Conservation (phyloP, 2,329 filamentous ascomycete genomes). For the Juglanconis juglandina region DNA sequence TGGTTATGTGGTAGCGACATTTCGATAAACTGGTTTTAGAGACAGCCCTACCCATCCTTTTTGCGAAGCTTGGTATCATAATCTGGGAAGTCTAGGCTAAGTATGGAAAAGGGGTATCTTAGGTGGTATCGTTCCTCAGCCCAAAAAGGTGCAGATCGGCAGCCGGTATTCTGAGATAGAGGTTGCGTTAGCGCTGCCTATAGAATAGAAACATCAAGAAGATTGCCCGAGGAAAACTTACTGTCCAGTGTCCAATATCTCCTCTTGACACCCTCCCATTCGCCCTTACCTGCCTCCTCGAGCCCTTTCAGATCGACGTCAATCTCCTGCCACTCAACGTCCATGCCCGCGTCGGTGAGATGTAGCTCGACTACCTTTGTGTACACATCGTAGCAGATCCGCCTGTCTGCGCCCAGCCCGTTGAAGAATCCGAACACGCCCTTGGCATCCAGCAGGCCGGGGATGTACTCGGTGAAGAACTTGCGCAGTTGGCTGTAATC, state of each 20-base stretch:
- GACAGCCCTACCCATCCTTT: background rate
- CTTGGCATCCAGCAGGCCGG: slow-evolving; percentile 67
- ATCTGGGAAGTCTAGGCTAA: background rate
- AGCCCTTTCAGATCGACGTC: slow-evolving; percentile 66
- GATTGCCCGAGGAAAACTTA: slow-evolving; percentile 33
- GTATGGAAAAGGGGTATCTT: background rate
- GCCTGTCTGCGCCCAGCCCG: slow-evolving; percentile 85
- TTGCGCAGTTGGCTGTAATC: slow-evolving; percentile 79
- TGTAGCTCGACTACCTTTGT: slow-evolving; percentile 89
- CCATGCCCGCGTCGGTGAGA: slow-evolving; percentile 80
- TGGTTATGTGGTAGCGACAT: background rate
- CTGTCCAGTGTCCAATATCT: slow-evolving; percentile 85
- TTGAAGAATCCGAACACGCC: slow-evolving; percentile 87
- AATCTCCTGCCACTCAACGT: slow-evolving; percentile 81
- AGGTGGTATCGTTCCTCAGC: slow-evolving; percentile 35
- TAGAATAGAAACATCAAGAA: slow-evolving; percentile 11
- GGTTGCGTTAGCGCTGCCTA: slow-evolving; percentile 26
- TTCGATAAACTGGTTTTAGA: background rate
- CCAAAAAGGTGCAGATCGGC: slow-evolving; percentile 71
- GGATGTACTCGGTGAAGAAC: slow-evolving; percentile 87
- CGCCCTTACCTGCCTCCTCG: slow-evolving; percentile 62
- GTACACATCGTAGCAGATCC: slow-evolving; percentile 95
- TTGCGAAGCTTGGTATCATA: background rate
- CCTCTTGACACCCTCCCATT: slow-evolving; percentile 85
- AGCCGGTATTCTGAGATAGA: slow-evolving; percentile 60